phyloP scores from a whole-genome alignment of 768 basidiomycete genomes.

The Suillus americanus region DNA sequence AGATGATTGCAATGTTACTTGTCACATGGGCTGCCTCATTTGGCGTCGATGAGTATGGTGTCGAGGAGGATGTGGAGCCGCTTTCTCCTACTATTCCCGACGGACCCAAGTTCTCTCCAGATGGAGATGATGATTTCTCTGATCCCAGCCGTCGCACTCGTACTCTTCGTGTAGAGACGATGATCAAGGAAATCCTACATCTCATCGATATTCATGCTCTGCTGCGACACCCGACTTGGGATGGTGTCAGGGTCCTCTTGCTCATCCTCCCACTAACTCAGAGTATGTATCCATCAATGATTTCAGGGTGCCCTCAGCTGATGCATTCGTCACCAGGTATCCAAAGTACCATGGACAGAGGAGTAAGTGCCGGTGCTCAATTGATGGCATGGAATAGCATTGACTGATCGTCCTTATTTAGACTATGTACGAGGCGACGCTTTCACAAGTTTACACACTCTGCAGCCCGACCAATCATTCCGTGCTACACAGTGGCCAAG shows the following conservation, averaged over 20 bases:
- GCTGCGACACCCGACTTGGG: slow-evolving; percentile 80
- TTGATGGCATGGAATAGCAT: slow-evolving; percentile 9
- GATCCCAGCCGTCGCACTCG: slow-evolving; percentile 41
- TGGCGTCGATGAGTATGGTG: slow-evolving; percentile 79
- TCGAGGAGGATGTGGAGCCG: slow-evolving; percentile 37
- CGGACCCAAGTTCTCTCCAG: slow-evolving; percentile 14
- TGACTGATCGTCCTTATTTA: slow-evolving; percentile 16
- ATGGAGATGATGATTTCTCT: slow-evolving; percentile 29
- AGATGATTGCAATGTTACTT: slow-evolving; percentile 74
- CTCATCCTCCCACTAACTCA: slow-evolving; percentile 82
- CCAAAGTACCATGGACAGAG: slow-evolving; percentile 27
- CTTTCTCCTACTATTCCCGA: slow-evolving; percentile 6
- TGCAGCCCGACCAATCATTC: slow-evolving; percentile 54
- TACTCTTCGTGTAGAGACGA: slow-evolving; percentile 59
- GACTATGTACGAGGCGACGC: slow-evolving; percentile 77
- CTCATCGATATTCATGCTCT: slow-evolving; percentile 80
- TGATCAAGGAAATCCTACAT: slow-evolving; percentile 74
- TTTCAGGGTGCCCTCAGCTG: background rate
- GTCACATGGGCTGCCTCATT: slow-evolving; percentile 90
- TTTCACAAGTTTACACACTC: slow-evolving; percentile 79
- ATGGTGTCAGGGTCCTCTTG: slow-evolving; percentile 79
- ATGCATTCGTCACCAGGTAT: slow-evolving; percentile 15
- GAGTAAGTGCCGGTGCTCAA: slow-evolving; percentile 11
- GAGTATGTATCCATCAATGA: slow-evolving; percentile 42
- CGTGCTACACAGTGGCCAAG: slow-evolving; percentile 48